Base-by-base conservation (phyloP, 192 early-diverging fungal genomes). In the Cladochytrium replicatum region DNA sequence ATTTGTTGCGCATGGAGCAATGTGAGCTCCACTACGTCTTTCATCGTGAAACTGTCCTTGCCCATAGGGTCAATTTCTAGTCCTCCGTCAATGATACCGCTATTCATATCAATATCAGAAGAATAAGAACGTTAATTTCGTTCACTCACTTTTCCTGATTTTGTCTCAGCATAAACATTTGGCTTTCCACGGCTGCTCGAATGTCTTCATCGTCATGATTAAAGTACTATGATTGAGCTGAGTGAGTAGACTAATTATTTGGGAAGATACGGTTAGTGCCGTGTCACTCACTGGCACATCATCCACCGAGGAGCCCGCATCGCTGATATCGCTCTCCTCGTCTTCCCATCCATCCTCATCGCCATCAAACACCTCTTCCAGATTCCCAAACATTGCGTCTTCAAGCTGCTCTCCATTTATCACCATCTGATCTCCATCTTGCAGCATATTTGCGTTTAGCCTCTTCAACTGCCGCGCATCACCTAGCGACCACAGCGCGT, bases 1-100 rank as follows among this genome's bases (percentile, higher is more conserved):
- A 79, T 60, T 43, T 79, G 77, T 32, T 79, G 77, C 2, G 68
- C 74, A 48, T 79, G 77, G 15, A 79, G 48, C 4, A 79, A 60
- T 13, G 77, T 77, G 0, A 79, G 63, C 52, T 79, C 77, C 65
- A 79, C 74, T 1, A 79, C 69, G 25, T 79, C 77, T 48, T 79
- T 61, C 6, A 79, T 43, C 17, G 68, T 55, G 54, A 76, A 79
- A 37, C 25, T 37, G 17, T 50, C 59, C 41, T 68, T 66, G 5
- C 28, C 29, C 13, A 13, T 17, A 37, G 17, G 13, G 17, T 17
- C 34, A 37, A 37, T 13, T 13, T 37, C 13, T 17, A 13, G 13
- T 13, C 17, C 17, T 17, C 13, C 34, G 17, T 37, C 34, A 37
- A 13, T 17, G 17, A 13, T 37, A 37, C 13, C 34, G 17, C 17